Percentiles rank a stretch among this genome's conserved stretches.
These are phyloP conservation scores for Globisporangium viniferum DNA, from an alignment of 352 stramenopile species.

Conservation along the genomic window DNA sequence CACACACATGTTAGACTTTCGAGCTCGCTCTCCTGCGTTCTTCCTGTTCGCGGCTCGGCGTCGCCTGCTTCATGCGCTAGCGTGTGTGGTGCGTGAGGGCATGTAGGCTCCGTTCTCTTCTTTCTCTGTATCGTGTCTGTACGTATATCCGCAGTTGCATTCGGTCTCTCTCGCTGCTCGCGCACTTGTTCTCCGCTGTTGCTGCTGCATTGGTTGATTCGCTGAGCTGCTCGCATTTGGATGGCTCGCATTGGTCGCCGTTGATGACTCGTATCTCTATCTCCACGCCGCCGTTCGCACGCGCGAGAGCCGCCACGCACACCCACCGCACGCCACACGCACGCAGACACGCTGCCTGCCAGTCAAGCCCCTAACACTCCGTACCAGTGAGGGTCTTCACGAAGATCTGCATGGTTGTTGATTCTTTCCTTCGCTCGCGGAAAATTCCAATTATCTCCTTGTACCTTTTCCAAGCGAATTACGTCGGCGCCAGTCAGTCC, in stretches of 20 bases:
- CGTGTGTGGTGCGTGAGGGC: neutral
- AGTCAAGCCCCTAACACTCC: neutral
- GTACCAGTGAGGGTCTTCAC: constrained; percentile 37
- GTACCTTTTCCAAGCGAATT: constrained; percentile 1
- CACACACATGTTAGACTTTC: constrained; percentile 15
- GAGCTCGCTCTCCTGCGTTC: neutral
- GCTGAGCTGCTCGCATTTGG: neutral
- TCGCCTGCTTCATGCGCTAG: neutral
- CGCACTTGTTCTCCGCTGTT: constrained; percentile 2
- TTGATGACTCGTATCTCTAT: neutral
- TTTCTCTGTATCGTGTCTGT: neutral
- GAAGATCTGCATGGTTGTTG: constrained; percentile 67
- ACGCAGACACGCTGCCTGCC: neutral
- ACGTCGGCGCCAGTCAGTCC: constrained; percentile 18
- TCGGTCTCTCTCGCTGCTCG: neutral
- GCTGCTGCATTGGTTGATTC: neutral
- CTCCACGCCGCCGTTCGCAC: neutral
- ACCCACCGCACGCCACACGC: neutral
- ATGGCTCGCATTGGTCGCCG: neutral
- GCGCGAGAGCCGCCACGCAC: neutral
- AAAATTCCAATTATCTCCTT: constrained; percentile 54
- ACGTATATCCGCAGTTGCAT: neutral
- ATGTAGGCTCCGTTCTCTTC: neutral
- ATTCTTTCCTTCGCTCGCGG: constrained; percentile 47
- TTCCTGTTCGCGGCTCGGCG: neutral